Base-by-base conservation (phyloP, 2,329 filamentous ascomycete species). In the Emericellopsis cladophorae region DNA sequence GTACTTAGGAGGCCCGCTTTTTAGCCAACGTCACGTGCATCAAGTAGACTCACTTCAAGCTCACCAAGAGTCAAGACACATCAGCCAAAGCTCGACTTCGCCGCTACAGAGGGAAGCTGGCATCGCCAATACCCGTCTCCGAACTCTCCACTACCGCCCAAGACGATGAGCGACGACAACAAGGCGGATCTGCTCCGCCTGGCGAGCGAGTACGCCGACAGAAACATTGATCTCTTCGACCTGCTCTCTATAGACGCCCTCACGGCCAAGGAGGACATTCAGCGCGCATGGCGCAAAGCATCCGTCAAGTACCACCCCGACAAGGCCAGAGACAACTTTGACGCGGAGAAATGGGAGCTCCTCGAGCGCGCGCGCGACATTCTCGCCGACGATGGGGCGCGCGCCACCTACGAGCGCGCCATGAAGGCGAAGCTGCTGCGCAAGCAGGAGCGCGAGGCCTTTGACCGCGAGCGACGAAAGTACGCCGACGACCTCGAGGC, bases 251-350 rank as follows among this genome's bases (percentile, higher is more conserved):
- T 92, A 39, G 67, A 77, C 42, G 68, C 77, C 16, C 71, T 79
- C 15, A 76, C 81, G 1, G 64, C 71, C 16, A 80, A 82, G 42
- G 65, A 76, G n/a, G 82, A 88, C 46, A 81, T 94, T 52, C 81
- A 85, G 47, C 79, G 83, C 49, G 87, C 86, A 36, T 95, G 90
- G 69, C 78, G 87, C 44, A 84, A 85, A 52, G 80, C 81, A 24
- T 87, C 87, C 4, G 69, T 95, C n/a, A 87, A 86, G 54, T 87
- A 89, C 66, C 90, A 96, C 59, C 90, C 90, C 1, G 90, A 96
- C 70, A 95, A 95, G 64, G 80, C 89, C 42, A 76, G 80, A 47
- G 77, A 75, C 40, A 66, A 72, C 31, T 86, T 82, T 51, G 86
- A 92, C 49, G 72, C 85, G 36, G 79, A 81, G 42, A 84, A 84